These are phyloP conservation scores for Arthrobotrys sinensis DNA, from an alignment of 2,329 filamentous ascomycete species.

Conservation along the genomic window DNA sequence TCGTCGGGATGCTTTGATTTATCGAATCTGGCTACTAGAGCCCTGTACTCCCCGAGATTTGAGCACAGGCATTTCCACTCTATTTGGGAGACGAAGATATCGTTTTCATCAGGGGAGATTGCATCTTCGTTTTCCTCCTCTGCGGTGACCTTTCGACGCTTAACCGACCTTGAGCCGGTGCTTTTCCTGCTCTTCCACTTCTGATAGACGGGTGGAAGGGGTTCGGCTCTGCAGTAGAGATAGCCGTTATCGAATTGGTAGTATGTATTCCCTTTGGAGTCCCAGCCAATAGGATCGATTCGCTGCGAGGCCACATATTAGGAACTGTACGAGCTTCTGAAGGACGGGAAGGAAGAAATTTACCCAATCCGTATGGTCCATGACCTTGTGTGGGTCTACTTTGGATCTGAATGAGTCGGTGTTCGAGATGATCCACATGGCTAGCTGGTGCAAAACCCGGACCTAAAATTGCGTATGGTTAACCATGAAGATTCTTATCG, in stretches of 20 bases:
- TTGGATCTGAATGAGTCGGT: constrained; percentile 88
- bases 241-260: constrained; percentile 95
- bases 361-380: constrained; percentile 87
- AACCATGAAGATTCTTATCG: neutral
- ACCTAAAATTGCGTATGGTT: constrained; percentile 70
- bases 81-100: constrained; percentile 68
- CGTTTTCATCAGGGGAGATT: constrained; percentile 67
- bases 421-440: constrained; percentile 88
- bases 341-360: constrained; percentile 65
- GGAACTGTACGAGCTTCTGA: neutral
- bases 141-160: constrained; percentile 74
- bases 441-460: constrained; percentile 86
- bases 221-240: constrained; percentile 88
- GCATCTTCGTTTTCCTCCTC: constrained; percentile 54
- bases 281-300: constrained; percentile 89
- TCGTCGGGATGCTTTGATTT: constrained; percentile 88
- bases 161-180: constrained; percentile 79
- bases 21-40: constrained; percentile 79
- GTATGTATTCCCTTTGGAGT: constrained; percentile 86
- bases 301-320: constrained; percentile 69
- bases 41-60: constrained; percentile 81
- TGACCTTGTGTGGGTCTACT: constrained; percentile 84
- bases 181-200: constrained; percentile 71
- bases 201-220: constrained; percentile 74
- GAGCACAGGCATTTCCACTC: constrained; percentile 94